phyloP scores from a whole-genome alignment of 495 filamentous ascomycete genomes.

The Tuber melanosporum region DNA sequence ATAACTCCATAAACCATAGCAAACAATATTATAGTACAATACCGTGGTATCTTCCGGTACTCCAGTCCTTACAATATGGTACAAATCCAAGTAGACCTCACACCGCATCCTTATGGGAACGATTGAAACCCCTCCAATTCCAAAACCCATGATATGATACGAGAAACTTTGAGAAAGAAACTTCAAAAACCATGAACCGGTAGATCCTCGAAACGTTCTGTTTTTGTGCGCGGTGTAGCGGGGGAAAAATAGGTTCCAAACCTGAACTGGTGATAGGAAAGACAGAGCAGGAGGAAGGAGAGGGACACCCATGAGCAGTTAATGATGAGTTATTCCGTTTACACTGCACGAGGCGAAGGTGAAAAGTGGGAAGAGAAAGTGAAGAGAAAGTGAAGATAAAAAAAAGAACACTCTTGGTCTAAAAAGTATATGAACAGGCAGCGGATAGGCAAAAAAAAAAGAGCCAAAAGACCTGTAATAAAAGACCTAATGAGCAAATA shows the following conservation, averaged over 20 bases:
- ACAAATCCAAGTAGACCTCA: neutral
- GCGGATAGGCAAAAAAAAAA: neutral
- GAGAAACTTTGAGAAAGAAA: neutral
- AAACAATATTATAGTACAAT: neutral
- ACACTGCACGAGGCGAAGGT: neutral
- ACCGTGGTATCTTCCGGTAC: neutral
- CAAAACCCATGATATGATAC: neutral
- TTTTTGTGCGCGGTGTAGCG: neutral
- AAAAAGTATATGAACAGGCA: neutral
- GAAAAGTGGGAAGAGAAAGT: neutral
- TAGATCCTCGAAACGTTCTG: neutral
- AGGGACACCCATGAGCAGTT: neutral
- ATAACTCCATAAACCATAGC: neutral
- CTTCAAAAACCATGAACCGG: neutral
- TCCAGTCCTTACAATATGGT: neutral
- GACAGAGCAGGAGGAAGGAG: neutral
- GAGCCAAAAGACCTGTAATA: neutral
- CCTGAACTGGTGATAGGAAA: neutral
- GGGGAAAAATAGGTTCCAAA: neutral
- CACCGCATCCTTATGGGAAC: neutral
- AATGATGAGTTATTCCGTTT: neutral
- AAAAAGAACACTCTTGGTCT: neutral
- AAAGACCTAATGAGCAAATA: neutral
- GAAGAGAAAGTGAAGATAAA: neutral
- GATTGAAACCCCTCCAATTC: neutral